Base-by-base conservation (phyloP, 495 filamentous ascomycete genomes). In the Aspergillus bertholletiae region DNA sequence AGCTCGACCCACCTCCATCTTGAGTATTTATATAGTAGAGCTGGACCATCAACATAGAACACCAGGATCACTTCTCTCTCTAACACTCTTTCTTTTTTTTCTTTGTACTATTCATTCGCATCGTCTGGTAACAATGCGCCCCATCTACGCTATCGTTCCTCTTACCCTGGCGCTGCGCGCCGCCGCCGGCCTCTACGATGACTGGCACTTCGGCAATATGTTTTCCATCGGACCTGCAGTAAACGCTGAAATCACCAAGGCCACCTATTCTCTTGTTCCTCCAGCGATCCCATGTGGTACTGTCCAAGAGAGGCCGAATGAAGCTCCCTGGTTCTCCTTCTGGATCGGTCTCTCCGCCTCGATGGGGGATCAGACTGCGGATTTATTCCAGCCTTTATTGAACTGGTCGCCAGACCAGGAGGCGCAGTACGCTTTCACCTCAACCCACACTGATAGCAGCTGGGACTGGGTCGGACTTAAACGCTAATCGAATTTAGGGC, bases 381-480 rank as follows among this genome's bases (percentile, higher is more conserved):
- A 57, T 20, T 26, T 57, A 45, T 57, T 48, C 49, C 55, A 57
- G 55, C 55, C 55, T 15, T 32, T 57, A 50, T 35, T 53, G 35
- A 57, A 57, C 35, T 57, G 55, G 55, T 57, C 55, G 24, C 55
- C 55, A 0, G 55, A 57, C 27, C 49, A 57, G 49, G 44, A 57
- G 50, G 17, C 49, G 0, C 55, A 57, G 55, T 53, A 34, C 30
- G 49, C 53, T 32, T 12, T 4, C 1, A 3, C 39, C 20, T 12
- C 2, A 22, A 5, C 20, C 12, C 12, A 20, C 28, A 8, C 7
- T 39, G 13, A 4, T 5, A 11, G 17, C 17, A 2, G 13, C n/a
- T n/a, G n/a, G n/a, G n/a, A n/a, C n/a, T n/a, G n/a, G n/a, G n/a
- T n/a, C n/a, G n/a, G n/a, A n/a, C n/a, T n/a, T n/a, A n/a, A n/a